These are phyloP conservation scores for Coemansia sp. DNA, from an alignment of 192 early-diverging fungal genomes.

Conservation along the genomic window DNA sequence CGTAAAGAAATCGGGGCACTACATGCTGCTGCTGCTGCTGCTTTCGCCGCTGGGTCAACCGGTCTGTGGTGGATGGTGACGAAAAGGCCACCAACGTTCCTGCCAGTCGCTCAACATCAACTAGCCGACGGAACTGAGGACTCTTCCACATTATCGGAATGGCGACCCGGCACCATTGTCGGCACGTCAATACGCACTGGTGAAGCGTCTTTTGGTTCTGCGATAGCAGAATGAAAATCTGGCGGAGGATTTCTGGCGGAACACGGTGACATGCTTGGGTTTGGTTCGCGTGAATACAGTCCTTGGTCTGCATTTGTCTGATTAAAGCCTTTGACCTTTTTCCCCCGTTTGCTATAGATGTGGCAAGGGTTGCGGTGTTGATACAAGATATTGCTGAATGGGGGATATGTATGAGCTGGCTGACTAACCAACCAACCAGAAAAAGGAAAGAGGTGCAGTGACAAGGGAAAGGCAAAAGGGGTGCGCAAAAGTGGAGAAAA, in stretches of 20 bases:
- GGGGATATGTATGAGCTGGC: too few relatives aligned
- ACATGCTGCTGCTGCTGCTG: not conserved
- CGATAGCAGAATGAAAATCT: conserved; percentile 27
- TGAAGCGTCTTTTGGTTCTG: conserved; percentile 37
- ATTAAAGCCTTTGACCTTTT: not conserved
- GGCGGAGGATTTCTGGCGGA: conserved; percentile 38
- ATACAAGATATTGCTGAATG: too few relatives aligned
- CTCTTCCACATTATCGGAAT: conserved; percentile 54
- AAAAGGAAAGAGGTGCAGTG: too few relatives aligned
- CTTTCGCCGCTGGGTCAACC: not conserved
- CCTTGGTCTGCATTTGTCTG: not conserved
- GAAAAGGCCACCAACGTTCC: conserved; percentile 23
- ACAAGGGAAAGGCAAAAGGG: too few relatives aligned
- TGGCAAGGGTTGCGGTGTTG: too few relatives aligned
- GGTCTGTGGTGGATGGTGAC: not conserved
- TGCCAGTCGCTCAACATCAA: conserved; percentile 41
- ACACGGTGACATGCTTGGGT: conserved; percentile 30
- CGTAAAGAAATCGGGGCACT: conserved; percentile 24
- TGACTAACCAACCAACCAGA: too few relatives aligned
- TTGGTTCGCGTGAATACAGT: not conserved
- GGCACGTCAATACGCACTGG: conserved; percentile 48
- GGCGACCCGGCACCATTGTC: conserved; percentile 53
- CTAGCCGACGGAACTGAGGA: conserved; percentile 45
- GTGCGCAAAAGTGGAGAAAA: too few relatives aligned
- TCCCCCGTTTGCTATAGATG: not conserved